A percentile compares a stretch with the other conserved stretches of the same genome.
phyloP scores from a whole-genome alignment of 1,284 basidiomycete genomes.

The Ustilago crameri region DNA sequence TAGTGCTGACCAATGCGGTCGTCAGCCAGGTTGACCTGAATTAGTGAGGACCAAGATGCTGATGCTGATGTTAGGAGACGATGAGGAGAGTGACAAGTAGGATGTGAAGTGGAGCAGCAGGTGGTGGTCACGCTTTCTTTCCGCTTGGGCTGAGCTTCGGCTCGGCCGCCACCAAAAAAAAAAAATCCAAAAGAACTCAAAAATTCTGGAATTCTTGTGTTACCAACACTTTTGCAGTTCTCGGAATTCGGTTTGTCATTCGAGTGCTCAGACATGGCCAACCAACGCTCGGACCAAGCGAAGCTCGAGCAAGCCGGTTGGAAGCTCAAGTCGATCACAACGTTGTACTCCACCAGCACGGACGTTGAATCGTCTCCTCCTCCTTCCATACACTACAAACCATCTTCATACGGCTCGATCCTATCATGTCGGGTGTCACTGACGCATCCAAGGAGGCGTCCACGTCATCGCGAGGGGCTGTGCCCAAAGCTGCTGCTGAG shows the following conservation, averaged over 20 bases:
- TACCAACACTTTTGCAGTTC: slow-evolving; percentile 3
- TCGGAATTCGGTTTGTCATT: slow-evolving; percentile 11
- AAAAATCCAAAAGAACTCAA: slow-evolving; percentile 7
- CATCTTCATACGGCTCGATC: background rate
- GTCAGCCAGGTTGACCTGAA: no score
- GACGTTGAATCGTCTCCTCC: background rate
- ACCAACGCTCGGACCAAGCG: slow-evolving; percentile 1
- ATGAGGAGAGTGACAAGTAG: background rate
- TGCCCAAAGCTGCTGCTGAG: background rate
- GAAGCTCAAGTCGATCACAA: slow-evolving; percentile 1
- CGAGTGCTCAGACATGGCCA: background rate
- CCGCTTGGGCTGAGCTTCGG: background rate
- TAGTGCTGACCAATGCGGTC: no score
- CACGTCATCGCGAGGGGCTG: background rate
- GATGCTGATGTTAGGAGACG: background rate
- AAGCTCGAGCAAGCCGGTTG: background rate
- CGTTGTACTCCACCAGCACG: background rate
- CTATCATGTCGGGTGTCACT: slow-evolving; percentile 2
- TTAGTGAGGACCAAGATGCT: no score
- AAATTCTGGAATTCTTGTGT: slow-evolving; percentile 1
- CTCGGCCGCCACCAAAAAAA: background rate
- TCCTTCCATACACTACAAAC: background rate
- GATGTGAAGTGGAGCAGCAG: background rate
- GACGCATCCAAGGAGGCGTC: background rate
- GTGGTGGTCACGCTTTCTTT: background rate